phyloP scores from a whole-genome alignment of 139 green algal genomes.

The Closterium sp. region DNA sequence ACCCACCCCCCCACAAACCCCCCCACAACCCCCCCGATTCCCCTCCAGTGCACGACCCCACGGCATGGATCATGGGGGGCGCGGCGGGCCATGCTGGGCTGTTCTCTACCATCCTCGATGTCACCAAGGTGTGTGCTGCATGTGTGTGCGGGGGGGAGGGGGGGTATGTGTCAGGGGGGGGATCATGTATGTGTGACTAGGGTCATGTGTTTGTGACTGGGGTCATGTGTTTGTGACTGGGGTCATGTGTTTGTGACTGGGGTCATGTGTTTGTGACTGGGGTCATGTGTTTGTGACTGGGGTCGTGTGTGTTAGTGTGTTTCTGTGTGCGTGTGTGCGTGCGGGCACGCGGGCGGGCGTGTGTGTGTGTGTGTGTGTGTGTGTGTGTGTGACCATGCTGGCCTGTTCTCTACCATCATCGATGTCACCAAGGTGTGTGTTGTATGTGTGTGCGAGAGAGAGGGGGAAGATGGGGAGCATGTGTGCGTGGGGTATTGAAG shows the following conservation, averaged over 20 bases:
- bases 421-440: conserved; percentile 49
- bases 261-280: neutral
- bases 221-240: conserved; percentile 11
- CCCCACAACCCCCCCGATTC: too few species aligned
- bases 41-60: conserved; percentile 56
- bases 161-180: neutral
- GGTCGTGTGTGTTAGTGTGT: too few species aligned
- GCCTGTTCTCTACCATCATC: conserved; percentile 46
- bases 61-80: conserved; percentile 49
- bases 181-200: neutral
- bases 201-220: neutral
- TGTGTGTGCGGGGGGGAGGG: too few species aligned
- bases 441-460: too few species aligned
- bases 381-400: conserved; percentile 44
- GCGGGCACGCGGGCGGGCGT: conserved; percentile 44
- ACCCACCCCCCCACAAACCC: too few species aligned
- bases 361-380: neutral
- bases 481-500: neutral
- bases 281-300: neutral
- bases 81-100: conserved; percentile 52
- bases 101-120: conserved; percentile 48
- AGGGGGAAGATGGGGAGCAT: neutral
- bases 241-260: neutral
- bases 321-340: neutral
- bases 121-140: conserved; percentile 23